phyloP scores from a whole-genome alignment of 2,329 filamentous ascomycete species.

The Epichloe sylvatica region DNA sequence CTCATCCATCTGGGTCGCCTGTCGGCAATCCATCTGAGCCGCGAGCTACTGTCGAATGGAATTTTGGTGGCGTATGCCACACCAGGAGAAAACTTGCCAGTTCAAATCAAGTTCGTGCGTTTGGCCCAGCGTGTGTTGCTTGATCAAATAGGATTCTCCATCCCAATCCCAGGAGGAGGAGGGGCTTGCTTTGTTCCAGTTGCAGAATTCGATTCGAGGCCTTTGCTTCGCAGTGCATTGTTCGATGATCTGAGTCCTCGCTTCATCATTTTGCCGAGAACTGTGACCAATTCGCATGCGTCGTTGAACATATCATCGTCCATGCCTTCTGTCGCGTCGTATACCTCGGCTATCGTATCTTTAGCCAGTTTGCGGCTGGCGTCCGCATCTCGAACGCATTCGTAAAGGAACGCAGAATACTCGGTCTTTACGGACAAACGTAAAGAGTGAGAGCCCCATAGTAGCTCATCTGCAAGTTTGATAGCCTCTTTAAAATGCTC shows the following conservation, averaged over 20 bases:
- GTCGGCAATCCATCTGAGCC: too few species aligned
- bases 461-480: conserved; percentile 55
- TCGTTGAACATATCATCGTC: conserved; percentile 92
- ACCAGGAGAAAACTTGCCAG: too few species aligned
- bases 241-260: conserved; percentile 41
- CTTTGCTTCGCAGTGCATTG: conserved; percentile 20
- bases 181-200: conserved; percentile 11
- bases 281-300: conserved; percentile 73
- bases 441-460: conserved; percentile 81
- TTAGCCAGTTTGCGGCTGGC: conserved; percentile 64
- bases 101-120: too few species aligned
- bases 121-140: too few species aligned
- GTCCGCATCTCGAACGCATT: conserved; percentile 73
- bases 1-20: too few species aligned
- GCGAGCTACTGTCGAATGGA: too few species aligned
- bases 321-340: conserved; percentile 81
- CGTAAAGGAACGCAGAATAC: conserved; percentile 84
- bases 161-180: conserved; percentile 27
- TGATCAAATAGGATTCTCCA: conserved; percentile 30
- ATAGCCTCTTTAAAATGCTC: conserved; percentile 69
- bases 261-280: conserved; percentile 80
- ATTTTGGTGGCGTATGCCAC: too few species aligned
- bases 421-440: conserved; percentile 84
- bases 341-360: conserved; percentile 76
- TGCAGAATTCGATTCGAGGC: conserved; percentile 17